Conservation (phyloP, 2,329 filamentous ascomycete genomes). For the Penicillium oxalicum region DNA sequence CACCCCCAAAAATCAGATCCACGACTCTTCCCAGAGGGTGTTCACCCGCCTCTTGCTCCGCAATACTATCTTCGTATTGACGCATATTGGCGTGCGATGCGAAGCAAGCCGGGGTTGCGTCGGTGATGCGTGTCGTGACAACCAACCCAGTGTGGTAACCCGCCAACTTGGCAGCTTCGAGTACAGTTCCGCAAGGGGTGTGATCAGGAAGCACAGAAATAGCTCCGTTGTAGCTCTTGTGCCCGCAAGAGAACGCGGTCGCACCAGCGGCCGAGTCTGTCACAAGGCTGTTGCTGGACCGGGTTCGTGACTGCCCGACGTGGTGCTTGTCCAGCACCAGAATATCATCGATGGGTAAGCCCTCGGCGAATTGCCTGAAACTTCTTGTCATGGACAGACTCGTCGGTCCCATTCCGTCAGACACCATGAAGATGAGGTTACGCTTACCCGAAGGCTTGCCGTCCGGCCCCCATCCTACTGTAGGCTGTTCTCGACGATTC, state of each 20-base stretch:
- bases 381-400: conserved; percentile 80
- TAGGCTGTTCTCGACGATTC: conserved; percentile 21
- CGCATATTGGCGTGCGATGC: conserved; percentile 78
- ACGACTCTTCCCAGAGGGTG: conserved; percentile 81
- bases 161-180: conserved; percentile 87
- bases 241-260: conserved; percentile 87
- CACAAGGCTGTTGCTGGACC: conserved; percentile 75
- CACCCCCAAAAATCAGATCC: conserved; percentile 88
- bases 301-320: conserved; percentile 82
- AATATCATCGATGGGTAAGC: conserved; percentile 66
- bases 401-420: conserved; percentile 95
- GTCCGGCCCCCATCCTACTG: conserved; percentile 32
- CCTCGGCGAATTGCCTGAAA: conserved; percentile 72
- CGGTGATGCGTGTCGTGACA: conserved; percentile 89
- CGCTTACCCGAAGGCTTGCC: conserved; percentile 60
- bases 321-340: conserved; percentile 80
- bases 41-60: conserved; percentile 83
- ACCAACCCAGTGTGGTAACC: conserved; percentile 92
- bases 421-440: conserved; percentile 98
- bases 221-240: conserved; percentile 95
- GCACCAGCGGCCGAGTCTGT: conserved; percentile 97
- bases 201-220: conserved; percentile 84
- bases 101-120: conserved; percentile 94
- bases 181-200: conserved; percentile 80
- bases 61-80: conserved; percentile 80